Percentiles rank a stretch among this genome's conserved stretches.
These are phyloP conservation scores for Cryptosporidium ryanae DNA, from an alignment of 169 alveolate genomes.

Conservation along the genomic window DNA sequence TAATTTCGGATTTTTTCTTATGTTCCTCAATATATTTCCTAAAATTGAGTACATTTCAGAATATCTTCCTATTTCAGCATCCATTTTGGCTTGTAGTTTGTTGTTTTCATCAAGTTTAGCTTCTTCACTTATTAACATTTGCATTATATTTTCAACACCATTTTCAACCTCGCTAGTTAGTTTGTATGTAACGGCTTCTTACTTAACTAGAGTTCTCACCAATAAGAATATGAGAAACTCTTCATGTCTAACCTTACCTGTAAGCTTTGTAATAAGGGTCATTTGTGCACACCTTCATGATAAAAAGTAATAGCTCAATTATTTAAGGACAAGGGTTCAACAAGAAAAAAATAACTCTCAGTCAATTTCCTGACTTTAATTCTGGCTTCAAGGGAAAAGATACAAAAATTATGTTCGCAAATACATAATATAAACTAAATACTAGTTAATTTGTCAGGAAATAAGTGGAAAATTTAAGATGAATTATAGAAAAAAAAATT, in stretches of 20 bases:
- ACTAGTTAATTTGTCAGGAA: too few species aligned
- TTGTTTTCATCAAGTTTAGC: neutral
- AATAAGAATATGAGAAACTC: neutral
- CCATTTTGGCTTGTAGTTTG: constrained; percentile 1
- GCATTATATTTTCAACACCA: constrained; percentile 7
- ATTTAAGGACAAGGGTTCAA: too few species aligned
- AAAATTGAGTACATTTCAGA: constrained; percentile 10
- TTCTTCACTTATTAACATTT: constrained; percentile 1
- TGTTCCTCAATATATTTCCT: neutral
- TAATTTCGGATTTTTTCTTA: constrained; percentile 22
- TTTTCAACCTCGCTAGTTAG: constrained; percentile 44
- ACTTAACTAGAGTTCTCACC: neutral
- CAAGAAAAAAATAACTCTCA: too few species aligned
- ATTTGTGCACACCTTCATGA: neutral
- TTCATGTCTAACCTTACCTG: constrained; percentile 28
- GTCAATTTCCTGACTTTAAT: too few species aligned
- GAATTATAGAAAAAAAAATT: too few species aligned
- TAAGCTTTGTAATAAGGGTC: constrained; percentile 63
- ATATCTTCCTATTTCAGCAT: constrained; percentile 10
- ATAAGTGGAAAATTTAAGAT: too few species aligned
- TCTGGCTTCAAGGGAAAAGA: too few species aligned
- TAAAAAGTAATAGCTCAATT: too few species aligned
- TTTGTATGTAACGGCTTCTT: neutral
- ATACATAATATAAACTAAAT: too few species aligned
- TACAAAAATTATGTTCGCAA: too few species aligned